Conservation (phyloP, 169 alveolate species). For the Cryptosporidium felis region DNA sequence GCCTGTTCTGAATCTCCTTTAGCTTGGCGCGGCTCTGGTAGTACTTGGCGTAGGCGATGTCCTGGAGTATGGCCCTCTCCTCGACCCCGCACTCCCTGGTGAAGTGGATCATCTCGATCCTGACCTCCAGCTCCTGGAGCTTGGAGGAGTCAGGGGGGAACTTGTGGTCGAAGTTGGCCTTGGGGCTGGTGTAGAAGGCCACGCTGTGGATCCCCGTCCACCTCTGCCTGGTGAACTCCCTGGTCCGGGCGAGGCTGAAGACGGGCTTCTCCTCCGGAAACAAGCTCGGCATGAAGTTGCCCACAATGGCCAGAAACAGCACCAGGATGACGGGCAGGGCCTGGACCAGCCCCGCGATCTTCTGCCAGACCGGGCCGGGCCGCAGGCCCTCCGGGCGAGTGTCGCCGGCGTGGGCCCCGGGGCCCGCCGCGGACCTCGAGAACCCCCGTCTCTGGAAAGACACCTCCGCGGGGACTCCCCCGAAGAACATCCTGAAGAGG, state of each 20-base stretch:
- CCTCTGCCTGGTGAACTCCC: slow-evolving; percentile 31
- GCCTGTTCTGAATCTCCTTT: slow-evolving; percentile 41
- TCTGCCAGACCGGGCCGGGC: slow-evolving; percentile 14
- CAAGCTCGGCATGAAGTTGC: slow-evolving; percentile 46
- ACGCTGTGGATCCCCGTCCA: slow-evolving; percentile 66
- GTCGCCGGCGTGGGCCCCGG: background rate
- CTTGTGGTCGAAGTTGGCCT: slow-evolving; percentile 4
- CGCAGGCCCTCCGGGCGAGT: background rate
- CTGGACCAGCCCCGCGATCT: slow-evolving; percentile 46
- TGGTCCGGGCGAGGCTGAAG: slow-evolving; percentile 24
- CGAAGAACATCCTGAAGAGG: slow-evolving; percentile 82
- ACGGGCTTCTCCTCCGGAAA: slow-evolving; percentile 24
- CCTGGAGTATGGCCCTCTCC: slow-evolving; percentile 51
- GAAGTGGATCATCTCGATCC: slow-evolving; percentile 51
- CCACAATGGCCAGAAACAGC: slow-evolving; percentile 42
- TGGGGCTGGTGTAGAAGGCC: slow-evolving; percentile 21
- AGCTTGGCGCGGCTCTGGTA: slow-evolving; percentile 40
- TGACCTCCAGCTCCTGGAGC: slow-evolving; percentile 51
- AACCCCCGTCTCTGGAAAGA: slow-evolving; percentile 40
- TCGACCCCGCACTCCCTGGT: slow-evolving; percentile 66
- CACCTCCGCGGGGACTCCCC: slow-evolving; percentile 71
- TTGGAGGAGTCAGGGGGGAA: slow-evolving; percentile 47
- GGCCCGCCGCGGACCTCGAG: background rate
- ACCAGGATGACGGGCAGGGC: slow-evolving; percentile 21
- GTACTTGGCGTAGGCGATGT: slow-evolving; percentile 65